phyloP scores from a whole-genome alignment of 169 alveolate genomes.

The Babesia gibsoni region DNA sequence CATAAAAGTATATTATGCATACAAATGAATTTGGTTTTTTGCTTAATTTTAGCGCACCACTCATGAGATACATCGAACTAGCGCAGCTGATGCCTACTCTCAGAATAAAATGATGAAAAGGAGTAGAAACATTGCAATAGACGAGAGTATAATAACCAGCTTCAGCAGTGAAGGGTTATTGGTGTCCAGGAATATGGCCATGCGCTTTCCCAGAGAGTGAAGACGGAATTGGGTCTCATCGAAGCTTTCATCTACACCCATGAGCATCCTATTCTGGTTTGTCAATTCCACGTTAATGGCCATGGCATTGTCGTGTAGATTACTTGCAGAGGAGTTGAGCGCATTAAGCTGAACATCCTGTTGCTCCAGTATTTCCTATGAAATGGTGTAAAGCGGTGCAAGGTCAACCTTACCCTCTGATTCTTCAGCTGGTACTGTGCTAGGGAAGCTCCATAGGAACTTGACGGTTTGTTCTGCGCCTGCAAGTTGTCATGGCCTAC shows the following conservation, averaged over 20 bases:
- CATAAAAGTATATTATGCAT: neutral
- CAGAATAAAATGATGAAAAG: conserved; percentile 38
- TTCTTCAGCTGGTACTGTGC: conserved; percentile 40
- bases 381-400: too few species aligned
- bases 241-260: conserved; percentile 20
- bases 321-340: conserved; percentile 43
- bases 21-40: neutral
- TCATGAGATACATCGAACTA: too few species aligned
- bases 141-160: conserved; percentile 37
- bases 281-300: conserved; percentile 45
- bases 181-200: conserved; percentile 55
- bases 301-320: conserved; percentile 44
- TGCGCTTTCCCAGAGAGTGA: conserved; percentile 29
- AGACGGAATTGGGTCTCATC: conserved; percentile 48
- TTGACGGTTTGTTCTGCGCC: neutral
- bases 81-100: too few species aligned
- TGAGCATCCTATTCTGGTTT: conserved; percentile 31
- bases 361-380: conserved; percentile 49
- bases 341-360: conserved; percentile 44
- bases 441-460: neutral
- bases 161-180: conserved; percentile 55
- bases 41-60: too few species aligned
- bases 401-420: conserved; percentile 21
- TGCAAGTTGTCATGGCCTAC: neutral
- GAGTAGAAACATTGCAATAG: conserved; percentile 36